Base-by-base conservation (phyloP, 2,329 filamentous ascomycete species). In the Cytospora piceae region DNA sequence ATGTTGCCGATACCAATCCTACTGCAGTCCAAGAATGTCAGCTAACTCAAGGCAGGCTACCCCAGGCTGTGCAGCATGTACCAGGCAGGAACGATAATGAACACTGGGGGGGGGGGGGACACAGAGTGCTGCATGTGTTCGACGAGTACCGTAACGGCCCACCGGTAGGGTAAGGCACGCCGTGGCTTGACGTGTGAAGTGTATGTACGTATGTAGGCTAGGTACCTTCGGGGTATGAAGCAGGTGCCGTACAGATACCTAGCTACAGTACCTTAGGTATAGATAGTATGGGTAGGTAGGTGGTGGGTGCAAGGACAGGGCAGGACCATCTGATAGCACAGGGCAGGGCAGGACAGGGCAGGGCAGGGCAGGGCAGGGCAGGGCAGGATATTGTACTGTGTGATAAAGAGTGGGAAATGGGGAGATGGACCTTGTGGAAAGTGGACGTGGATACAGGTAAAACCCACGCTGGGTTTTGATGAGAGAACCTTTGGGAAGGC, bases 241-340 rank as follows among this genome's bases (percentile, higher is more conserved):
- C 46, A 49, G 46, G 46, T 49, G 46, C 46, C 46, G 11, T 49
- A 7, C n/a, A 49, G n/a, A 49, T 49, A 49, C n/a, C 46, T 24
- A 49, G 46, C n/a, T 49, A 49, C 46, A 37, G 27, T 15, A 37
- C 34, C 34, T 37, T 9, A 24, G 46, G 46, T 24, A 1, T 42
- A 42, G 32, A 6, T 34, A 12, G 17, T n/a, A 5, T 29, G 5
- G 27, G 49, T 52, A 46, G 60, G 60, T 32, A 39, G 34, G 39
- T 51, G 64, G 65, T 51, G 61, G 56, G 53, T 61, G 62, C 58
- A 53, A 60, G 64, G 58, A 58, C 65, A 46, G 61, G 64, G 34
- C 31, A 52, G 57, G 37, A 5, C 24, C 61, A 29, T 3, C 5
- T 29, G 27, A 29, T 3, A 5, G 5, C 5, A 29, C 27, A 61